Evolutionary conservation across 176 grass and related monocot species (phyloP).

Genomic region (Metroxylon sagu): DNA sequence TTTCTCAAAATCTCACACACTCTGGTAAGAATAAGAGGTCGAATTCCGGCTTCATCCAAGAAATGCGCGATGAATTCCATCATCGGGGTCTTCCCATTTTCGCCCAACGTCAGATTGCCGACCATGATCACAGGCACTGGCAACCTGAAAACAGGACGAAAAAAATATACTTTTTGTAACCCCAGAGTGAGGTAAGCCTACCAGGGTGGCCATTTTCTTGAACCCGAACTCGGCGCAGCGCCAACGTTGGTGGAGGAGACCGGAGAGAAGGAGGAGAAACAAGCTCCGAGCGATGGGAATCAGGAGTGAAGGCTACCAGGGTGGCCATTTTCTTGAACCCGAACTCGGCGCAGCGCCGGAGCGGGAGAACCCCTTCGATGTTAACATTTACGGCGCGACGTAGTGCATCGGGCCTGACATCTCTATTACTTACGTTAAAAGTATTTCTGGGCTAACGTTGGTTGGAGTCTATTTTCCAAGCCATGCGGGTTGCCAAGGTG

Average conservation of each 20-base stretch:
- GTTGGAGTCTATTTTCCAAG: too few relatives aligned
- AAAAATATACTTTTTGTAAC: neutral
- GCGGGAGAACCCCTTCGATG: too few relatives aligned
- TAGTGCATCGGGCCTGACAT: too few relatives aligned
- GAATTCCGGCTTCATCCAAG: conserved; percentile 29
- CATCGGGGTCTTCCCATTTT: conserved; percentile 83
- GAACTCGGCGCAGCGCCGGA: too few relatives aligned
- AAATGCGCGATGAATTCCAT: conserved; percentile 54
- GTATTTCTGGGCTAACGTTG: too few relatives aligned
- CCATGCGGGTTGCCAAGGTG: too few relatives aligned
- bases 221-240: neutral
- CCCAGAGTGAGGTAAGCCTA: neutral
- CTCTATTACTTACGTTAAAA: too few relatives aligned
- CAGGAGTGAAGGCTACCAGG: conserved; percentile 42
- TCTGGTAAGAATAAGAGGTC: conserved; percentile 65
- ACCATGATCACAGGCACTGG: conserved; percentile 68
- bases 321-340: conserved; percentile 33
- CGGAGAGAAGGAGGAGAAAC: conserved; percentile 36
- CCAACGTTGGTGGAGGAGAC: conserved; percentile 35
- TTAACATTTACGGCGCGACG: too few relatives aligned
- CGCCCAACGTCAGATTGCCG: conserved; percentile 79
- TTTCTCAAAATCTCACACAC: neutral
- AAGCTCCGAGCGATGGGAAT: conserved; percentile 34
- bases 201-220: too few relatives aligned
- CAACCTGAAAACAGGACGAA: conserved; percentile 22